Evolutionary conservation across 345 rosid species (phyloP).

Genomic region (Abelmoschus esculentus): DNA sequence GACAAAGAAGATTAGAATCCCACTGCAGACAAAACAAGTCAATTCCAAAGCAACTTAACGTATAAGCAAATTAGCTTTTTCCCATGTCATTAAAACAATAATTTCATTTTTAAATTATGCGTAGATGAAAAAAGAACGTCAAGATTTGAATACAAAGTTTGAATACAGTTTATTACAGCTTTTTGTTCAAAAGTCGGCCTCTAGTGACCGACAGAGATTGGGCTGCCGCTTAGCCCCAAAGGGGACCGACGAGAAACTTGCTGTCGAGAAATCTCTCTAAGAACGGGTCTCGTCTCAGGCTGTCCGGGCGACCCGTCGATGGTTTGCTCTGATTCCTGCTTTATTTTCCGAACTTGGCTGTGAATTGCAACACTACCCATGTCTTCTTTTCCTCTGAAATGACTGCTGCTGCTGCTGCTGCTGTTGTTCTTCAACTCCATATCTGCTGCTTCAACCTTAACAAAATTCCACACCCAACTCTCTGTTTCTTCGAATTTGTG

Average conservation of each 20-base stretch:
- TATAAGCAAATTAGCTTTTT: too few species aligned
- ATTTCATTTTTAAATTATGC: too few species aligned
- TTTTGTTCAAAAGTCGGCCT: not conserved
- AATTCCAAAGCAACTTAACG: too few species aligned
- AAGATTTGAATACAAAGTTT: too few species aligned
- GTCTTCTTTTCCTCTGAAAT: not conserved
- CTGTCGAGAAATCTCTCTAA: slow-evolving; percentile 14
- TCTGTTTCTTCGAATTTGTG: too few species aligned
- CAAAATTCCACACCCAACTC: not conserved
- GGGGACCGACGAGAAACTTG: slow-evolving; percentile 30
- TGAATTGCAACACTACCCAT: slow-evolving; percentile 21
- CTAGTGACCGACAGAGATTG: slow-evolving; percentile 24
- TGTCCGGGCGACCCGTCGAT: slow-evolving; percentile 20
- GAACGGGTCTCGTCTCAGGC: slow-evolving; percentile 28
- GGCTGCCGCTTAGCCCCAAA: slow-evolving; percentile 21
- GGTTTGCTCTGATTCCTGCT: slow-evolving; percentile 21
- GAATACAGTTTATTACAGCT: too few species aligned
- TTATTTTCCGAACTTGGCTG: slow-evolving; percentile 33
- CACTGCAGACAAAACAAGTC: too few species aligned
- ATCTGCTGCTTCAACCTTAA: not conserved
- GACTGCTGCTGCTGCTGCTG: not conserved
- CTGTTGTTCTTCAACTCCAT: not conserved
- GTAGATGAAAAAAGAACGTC: too few species aligned
- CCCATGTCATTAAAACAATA: too few species aligned
- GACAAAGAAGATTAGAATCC: too few species aligned